These are phyloP conservation scores for Trypanosoma grayi DNA, from an alignment of 208 protist genomes.

Conservation along the genomic window DNA sequence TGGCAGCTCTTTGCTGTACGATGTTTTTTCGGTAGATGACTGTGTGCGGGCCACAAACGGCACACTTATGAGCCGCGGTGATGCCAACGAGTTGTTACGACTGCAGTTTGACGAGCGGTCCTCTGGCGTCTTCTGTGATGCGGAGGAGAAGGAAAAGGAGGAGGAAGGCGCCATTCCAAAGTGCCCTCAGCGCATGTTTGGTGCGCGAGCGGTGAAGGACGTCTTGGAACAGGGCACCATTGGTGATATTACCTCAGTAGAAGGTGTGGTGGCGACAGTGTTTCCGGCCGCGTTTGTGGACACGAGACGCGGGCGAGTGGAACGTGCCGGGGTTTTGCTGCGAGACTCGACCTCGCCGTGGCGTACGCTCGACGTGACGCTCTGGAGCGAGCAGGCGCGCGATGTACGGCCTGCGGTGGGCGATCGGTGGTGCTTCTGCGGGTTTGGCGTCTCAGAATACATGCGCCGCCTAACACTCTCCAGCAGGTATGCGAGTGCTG, in stretches of 20 bases:
- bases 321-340: constrained; percentile 36
- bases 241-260: constrained; percentile 49
- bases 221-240: constrained; percentile 28
- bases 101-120: constrained; percentile 47
- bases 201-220: constrained; percentile 32
- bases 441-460: constrained; percentile 54
- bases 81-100: constrained; percentile 26
- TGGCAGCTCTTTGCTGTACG: constrained; percentile 22
- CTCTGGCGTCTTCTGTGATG: constrained; percentile 22
- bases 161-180: constrained; percentile 25
- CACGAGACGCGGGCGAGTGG: constrained; percentile 66
- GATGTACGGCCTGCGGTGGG: constrained; percentile 25
- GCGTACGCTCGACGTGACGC: constrained; percentile 49
- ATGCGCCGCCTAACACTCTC: constrained; percentile 54
- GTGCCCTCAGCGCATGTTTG: constrained; percentile 34
- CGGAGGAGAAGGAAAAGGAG: neutral
- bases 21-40: constrained; percentile 26
- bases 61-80: constrained; percentile 26
- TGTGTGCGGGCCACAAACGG: constrained; percentile 32
- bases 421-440: constrained; percentile 59
- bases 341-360: constrained; percentile 7
- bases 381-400: constrained; percentile 64
- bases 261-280: constrained; percentile 38
- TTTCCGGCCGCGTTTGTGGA: constrained; percentile 25
- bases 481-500: constrained; percentile 20